Conservation (phyloP, 2,329 filamentous ascomycete genomes). For the Microdochium trichocladiopsis region DNA sequence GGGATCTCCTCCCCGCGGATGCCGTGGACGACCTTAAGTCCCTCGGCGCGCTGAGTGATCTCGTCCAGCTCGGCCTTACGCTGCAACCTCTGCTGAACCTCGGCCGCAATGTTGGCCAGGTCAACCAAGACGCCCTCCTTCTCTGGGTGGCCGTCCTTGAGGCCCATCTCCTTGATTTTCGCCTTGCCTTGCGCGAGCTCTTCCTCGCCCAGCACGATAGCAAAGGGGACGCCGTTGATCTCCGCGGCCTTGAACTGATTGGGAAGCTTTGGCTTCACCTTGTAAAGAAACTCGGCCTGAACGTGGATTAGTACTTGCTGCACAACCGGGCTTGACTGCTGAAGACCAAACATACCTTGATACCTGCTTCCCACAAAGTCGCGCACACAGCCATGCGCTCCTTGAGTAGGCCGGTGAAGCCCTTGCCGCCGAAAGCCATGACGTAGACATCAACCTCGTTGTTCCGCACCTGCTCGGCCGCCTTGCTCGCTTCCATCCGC, state of each 20-base stretch:
- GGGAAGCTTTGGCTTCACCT: slow-evolving; percentile 82
- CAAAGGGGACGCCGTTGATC: slow-evolving; percentile 70
- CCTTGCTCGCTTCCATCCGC: slow-evolving; percentile 42
- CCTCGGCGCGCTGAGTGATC: slow-evolving; percentile 33
- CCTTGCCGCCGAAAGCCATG: slow-evolving; percentile 90
- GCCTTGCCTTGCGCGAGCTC: slow-evolving; percentile 79
- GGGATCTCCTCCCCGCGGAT: slow-evolving; percentile 32
- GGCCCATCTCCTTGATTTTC: slow-evolving; percentile 68
- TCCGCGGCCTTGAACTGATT: slow-evolving; percentile 92
- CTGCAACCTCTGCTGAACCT: slow-evolving; percentile 40
- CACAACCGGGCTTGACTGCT: no score
- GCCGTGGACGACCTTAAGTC: slow-evolving; percentile 37
- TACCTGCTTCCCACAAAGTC: slow-evolving; percentile 75
- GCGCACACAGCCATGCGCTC: slow-evolving; percentile 78
- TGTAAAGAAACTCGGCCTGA: slow-evolving; percentile 78
- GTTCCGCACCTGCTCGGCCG: slow-evolving; percentile 43
- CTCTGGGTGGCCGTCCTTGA: slow-evolving; percentile 80
- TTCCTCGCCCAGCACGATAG: slow-evolving; percentile 84
- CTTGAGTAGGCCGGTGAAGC: slow-evolving; percentile 70
- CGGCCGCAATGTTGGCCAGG: slow-evolving; percentile 52
- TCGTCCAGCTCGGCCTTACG: slow-evolving; percentile 36
- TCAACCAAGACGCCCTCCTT: slow-evolving; percentile 79
- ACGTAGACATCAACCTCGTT: slow-evolving; percentile 87
- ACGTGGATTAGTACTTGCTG: slow-evolving; percentile 14
- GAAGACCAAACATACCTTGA: slow-evolving; percentile 70